phyloP scores from a whole-genome alignment of 257 asterid species.

The Lycium barbarum region DNA sequence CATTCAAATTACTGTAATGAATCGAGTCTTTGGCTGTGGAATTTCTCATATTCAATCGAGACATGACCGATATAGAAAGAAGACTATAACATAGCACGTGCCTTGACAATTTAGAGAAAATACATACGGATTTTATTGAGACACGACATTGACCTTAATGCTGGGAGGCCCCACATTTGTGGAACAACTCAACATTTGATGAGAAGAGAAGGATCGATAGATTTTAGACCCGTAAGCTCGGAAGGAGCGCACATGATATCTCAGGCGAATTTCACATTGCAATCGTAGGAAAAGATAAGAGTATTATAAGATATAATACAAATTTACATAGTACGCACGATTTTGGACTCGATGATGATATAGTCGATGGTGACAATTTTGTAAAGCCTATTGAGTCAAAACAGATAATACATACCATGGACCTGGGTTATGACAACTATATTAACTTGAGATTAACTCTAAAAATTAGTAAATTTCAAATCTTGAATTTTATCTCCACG shows the following conservation, averaged over 20 bases:
- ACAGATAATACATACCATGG: accelerated
- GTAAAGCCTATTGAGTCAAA: background rate
- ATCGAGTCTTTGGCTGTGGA: background rate
- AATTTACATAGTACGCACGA: background rate
- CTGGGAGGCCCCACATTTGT: slow-evolving; percentile 17
- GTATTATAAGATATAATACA: background rate
- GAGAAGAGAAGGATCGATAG: too few relatives aligned
- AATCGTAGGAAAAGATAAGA: too few relatives aligned
- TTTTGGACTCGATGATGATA: background rate
- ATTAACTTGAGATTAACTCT: background rate
- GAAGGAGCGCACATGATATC: too few relatives aligned
- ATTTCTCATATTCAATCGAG: background rate
- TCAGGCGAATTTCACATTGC: too few relatives aligned
- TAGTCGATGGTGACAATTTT: too few relatives aligned
- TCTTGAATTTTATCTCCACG: background rate
- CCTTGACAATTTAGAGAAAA: background rate
- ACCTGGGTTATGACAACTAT: background rate
- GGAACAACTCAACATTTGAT: slow-evolving; percentile 18
- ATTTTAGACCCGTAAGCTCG: too few relatives aligned
- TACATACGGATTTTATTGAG: background rate
- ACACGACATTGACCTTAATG: slow-evolving; percentile 13
- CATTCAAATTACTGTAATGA: background rate
- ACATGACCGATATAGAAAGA: background rate
- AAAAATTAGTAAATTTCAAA: background rate
- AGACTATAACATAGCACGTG: slow-evolving; percentile 20